These are phyloP conservation scores for Leccinum longicurvipes DNA, from an alignment of 768 basidiomycete genomes.

Conservation along the genomic window DNA sequence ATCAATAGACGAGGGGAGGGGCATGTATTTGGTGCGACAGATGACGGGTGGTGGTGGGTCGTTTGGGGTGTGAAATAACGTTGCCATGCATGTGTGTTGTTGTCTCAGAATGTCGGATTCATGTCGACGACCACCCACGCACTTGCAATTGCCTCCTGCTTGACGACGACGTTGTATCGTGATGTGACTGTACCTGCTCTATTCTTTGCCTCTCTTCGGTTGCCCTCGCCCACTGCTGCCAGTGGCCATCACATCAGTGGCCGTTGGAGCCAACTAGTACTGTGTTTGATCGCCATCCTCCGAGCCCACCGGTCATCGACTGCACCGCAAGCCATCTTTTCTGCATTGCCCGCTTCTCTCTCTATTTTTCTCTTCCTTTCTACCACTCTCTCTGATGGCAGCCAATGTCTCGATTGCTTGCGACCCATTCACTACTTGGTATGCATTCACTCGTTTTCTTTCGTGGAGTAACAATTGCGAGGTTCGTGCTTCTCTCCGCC, in stretches of 20 bases:
- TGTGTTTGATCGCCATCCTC: background rate
- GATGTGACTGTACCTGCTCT: background rate
- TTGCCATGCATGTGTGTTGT: conserved; percentile 11
- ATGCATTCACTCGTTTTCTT: conserved; percentile 29
- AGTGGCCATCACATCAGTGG: conserved; percentile 10
- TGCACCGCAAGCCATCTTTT: background rate
- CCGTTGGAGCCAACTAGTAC: background rate
- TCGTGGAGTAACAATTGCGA: conserved; percentile 41
- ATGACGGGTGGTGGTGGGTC: conserved; percentile 57
- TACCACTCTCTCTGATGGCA: conserved; percentile 20
- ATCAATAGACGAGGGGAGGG: conserved; percentile 62
- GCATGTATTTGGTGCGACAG: conserved; percentile 74
- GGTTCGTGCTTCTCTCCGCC: conserved; percentile 34
- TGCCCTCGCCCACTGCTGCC: background rate
- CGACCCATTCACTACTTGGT: conserved; percentile 12
- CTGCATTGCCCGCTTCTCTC: conserved; percentile 1
- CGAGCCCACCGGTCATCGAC: conserved; percentile 3
- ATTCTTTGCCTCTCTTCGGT: background rate
- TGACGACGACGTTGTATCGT: background rate
- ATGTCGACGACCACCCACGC: too few relatives aligned
- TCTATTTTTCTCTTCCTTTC: conserved; percentile 13
- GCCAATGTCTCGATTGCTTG: conserved; percentile 12
- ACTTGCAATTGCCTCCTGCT: too few relatives aligned
- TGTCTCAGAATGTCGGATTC: conserved; percentile 16
- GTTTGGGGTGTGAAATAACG: conserved; percentile 22